Evolutionary conservation across 73 alveolate species (phyloP).

Genomic region (Paramecium bursaria): DNA sequence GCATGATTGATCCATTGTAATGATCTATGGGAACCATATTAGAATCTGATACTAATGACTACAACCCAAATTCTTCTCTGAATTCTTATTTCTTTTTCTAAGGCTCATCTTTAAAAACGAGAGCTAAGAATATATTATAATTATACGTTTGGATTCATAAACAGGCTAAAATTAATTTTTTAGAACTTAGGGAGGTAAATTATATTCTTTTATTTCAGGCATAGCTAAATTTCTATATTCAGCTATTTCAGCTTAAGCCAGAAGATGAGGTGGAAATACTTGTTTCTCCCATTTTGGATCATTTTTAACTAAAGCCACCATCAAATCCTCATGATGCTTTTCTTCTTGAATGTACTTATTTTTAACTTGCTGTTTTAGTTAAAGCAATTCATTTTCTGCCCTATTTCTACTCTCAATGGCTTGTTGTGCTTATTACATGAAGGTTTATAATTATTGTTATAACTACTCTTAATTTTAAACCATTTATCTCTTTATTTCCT

Average conservation of each 20-base stretch:
- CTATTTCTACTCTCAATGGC: conserved; percentile 59
- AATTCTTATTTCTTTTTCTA: conserved; percentile 24
- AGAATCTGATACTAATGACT: conserved; percentile 55
- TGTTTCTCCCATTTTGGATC: conserved; percentile 63
- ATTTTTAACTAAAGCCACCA: conserved; percentile 57
- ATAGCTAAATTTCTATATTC: conserved; percentile 29
- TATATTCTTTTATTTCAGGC: conserved; percentile 51
- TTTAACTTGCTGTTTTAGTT: conserved; percentile 32
- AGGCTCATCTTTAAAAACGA: conserved; percentile 40
- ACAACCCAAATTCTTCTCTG: conserved; percentile 49
- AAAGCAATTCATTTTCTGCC: conserved; percentile 42
- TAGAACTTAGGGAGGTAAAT: neutral
- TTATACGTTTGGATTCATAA: conserved; percentile 53
- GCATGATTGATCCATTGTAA: conserved; percentile 40
- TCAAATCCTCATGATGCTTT: conserved; percentile 60
- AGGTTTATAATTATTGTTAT: conserved; percentile 13
- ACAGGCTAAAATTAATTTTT: conserved; percentile 48
- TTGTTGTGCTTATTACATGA: conserved; percentile 28
- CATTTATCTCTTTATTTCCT: conserved; percentile 36
- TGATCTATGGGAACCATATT: conserved; percentile 59
- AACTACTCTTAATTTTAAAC: conserved; percentile 19
- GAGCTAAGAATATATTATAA: neutral
- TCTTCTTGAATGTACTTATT: conserved; percentile 52
- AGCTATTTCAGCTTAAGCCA: conserved; percentile 49
- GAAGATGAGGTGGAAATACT: conserved; percentile 56